Base-by-base conservation (phyloP, 225 moss, liverwort and hornwort genomes). In the Anthoceros angustus region DNA sequence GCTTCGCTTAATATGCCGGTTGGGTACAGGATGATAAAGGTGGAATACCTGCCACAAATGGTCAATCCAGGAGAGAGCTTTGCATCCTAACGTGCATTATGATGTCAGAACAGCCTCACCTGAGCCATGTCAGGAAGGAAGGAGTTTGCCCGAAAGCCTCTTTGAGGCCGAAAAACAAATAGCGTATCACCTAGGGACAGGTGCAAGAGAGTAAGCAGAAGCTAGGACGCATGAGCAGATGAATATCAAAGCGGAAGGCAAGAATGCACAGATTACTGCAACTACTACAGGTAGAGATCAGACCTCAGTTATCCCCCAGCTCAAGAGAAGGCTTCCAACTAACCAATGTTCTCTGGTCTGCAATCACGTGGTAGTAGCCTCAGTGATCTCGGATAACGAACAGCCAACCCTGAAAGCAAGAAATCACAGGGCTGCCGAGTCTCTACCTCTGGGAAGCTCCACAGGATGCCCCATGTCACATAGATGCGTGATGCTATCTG, bases 291-390 rank as follows among this genome's bases (percentile, higher is more conserved):
- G 16, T 16, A 46, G 62, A 39, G 67, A 72, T 42, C 10, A 64
- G 69, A 95, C 88, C 88, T 98, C 88, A 65, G 91, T 89, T 40
- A 89, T 62, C 64, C 75, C 78, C 95, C 88, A 98, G 78, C 92
- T 92, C 42, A 98, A 74, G 69, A 98, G 80, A 79, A 92, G 84
- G 42, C 85, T 87, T 40, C 88, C 87, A 70, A 92, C 87, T 71
- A 89, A 77, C 87, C 87, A 89, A 62, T 98, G 95, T 69, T 76
- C 83, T 69, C 85, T 74, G 70, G 87, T 87, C 88, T 95, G 83
- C 64, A 70, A 62, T 42, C 50, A 12, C 23, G 65, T 62, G 61
- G 63, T 41, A 7, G 26, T 40, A 10, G 40, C 55, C 12, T 60
- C 39, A 64, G 25, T 11, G 24, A 10, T 12, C 14, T 25, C 21